Percentiles rank a stretch among this genome's conserved stretches.
Conservation (phyloP, 495 filamentous ascomycete species). For the Cercophora scortea region DNA sequence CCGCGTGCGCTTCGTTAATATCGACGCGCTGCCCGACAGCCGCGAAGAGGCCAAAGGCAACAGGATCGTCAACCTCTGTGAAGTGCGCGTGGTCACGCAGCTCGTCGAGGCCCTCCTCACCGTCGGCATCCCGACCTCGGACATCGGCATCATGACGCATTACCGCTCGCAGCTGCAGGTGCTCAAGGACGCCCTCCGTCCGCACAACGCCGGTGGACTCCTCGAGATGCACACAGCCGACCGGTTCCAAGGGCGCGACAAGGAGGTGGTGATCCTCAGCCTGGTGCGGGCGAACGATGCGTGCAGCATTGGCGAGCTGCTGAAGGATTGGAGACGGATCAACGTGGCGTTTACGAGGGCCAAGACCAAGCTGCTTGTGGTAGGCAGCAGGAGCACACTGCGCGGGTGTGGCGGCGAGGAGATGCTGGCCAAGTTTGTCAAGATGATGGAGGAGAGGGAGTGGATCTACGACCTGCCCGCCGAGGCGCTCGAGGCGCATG, state of each 20-base stretch:
- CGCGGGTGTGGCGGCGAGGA: slow-evolving; percentile 56
- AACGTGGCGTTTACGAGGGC: slow-evolving; percentile 94
- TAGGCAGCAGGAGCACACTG: slow-evolving; percentile 74
- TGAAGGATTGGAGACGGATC: slow-evolving; percentile 86
- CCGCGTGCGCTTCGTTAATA: slow-evolving; percentile 82
- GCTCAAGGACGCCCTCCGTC: slow-evolving; percentile 36
- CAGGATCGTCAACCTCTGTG: slow-evolving; percentile 76
- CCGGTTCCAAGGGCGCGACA: slow-evolving; percentile 92
- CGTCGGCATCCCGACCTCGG: slow-evolving; percentile 60
- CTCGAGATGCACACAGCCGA: slow-evolving; percentile 96
- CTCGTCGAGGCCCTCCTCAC: slow-evolving; percentile 71
- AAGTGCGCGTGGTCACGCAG: slow-evolving; percentile 66
- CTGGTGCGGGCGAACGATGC: slow-evolving; percentile 81
- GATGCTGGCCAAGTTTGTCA: slow-evolving; percentile 66
- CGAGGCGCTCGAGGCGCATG: slow-evolving; percentile 58
- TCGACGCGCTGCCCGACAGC: slow-evolving; percentile 59
- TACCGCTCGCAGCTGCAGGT: slow-evolving; percentile 81
- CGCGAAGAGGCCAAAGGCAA: slow-evolving; percentile 68
- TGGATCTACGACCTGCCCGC: slow-evolving; percentile 70
- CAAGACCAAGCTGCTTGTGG: slow-evolving; percentile 77
- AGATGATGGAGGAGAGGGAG: slow-evolving; percentile 58
- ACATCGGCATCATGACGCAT: slow-evolving; percentile 97
- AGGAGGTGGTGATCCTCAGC: slow-evolving; percentile 78
- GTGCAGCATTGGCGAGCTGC: slow-evolving; percentile 72
- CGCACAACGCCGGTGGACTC: slow-evolving; percentile 14